Percentiles rank a stretch among this genome's conserved stretches.
These are phyloP conservation scores for Isabelozyma pseudorhagii DNA, from an alignment of 805 yeast genomes.

Conservation along the genomic window DNA sequence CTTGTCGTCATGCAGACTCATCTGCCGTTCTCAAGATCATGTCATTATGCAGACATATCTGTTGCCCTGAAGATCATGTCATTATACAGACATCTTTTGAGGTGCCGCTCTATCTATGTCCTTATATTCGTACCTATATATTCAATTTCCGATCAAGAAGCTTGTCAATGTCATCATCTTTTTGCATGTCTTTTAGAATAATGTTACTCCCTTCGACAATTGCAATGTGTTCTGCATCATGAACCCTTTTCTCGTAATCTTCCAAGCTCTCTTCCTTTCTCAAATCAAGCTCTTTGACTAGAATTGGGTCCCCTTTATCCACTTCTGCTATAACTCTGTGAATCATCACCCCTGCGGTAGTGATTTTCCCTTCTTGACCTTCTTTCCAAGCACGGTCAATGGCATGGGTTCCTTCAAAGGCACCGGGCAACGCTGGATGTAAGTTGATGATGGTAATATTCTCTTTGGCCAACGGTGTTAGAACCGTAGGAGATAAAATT, in stretches of 20 bases:
- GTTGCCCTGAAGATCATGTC: not conserved
- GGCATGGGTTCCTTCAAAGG: constrained; percentile 96
- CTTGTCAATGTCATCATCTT: not conserved
- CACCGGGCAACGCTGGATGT: constrained; percentile 97
- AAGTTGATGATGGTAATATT: constrained; percentile 81
- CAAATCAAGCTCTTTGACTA: constrained; percentile 76
- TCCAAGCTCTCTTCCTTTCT: constrained; percentile 73
- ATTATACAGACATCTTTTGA: not conserved
- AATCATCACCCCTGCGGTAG: constrained; percentile 90
- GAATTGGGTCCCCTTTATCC: constrained; percentile 86
- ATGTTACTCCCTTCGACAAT: constrained; percentile 86
- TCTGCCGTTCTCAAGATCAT: too few species aligned
- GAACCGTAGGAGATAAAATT: constrained; percentile 75
- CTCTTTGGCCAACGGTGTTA: constrained; percentile 58
- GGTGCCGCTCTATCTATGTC: too few species aligned
- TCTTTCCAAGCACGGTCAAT: constrained; percentile 96
- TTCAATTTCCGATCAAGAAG: not conserved
- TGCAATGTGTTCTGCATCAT: constrained; percentile 79
- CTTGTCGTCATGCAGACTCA: too few species aligned
- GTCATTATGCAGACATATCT: too few species aligned
- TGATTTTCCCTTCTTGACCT: constrained; percentile 77
- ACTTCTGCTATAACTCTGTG: constrained; percentile 96
- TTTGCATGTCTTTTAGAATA: constrained; percentile 40
- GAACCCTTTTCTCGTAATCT: constrained; percentile 79
- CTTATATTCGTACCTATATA: not conserved